Conservation (phyloP, 768 basidiomycete species). For the Cystobasidium onofrii region DNA sequence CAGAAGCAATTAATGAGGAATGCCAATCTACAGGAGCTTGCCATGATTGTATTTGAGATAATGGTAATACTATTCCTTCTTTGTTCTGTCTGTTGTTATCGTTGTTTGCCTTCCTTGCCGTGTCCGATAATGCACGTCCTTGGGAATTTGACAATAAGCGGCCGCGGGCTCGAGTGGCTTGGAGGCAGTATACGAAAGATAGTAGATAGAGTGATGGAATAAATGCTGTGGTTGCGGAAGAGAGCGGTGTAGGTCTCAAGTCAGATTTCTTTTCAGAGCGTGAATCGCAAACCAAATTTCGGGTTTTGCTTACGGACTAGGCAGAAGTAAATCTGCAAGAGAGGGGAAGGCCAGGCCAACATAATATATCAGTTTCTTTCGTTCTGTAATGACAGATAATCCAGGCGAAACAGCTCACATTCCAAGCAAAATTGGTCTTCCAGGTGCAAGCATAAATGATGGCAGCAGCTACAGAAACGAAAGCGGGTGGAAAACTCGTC, state of each 20-base stretch:
- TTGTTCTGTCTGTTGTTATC: neutral
- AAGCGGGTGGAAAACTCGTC: neutral
- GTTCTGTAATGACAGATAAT: too few relatives aligned
- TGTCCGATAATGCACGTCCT: neutral
- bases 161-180: constrained; percentile 7
- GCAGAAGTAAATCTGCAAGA: constrained; percentile 5
- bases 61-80: neutral
- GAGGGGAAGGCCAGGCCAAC: neutral
- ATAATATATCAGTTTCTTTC: too few relatives aligned
- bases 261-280: too few relatives aligned
- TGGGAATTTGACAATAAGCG: neutral
- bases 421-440: neutral
- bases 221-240: neutral
- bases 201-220: constrained; percentile 21
- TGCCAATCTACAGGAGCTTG: neutral
- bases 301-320: constrained; percentile 1
- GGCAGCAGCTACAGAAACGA: neutral
- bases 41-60: neutral
- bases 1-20: neutral
- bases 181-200: constrained; percentile 11
- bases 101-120: neutral
- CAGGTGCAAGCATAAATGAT: constrained; percentile 11
- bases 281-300: too few relatives aligned
- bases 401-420: neutral
- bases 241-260: neutral